Evolutionary conservation across 2,329 filamentous ascomycete genomes (phyloP).

Genomic region (Emmonsiellopsis sp.): DNA sequence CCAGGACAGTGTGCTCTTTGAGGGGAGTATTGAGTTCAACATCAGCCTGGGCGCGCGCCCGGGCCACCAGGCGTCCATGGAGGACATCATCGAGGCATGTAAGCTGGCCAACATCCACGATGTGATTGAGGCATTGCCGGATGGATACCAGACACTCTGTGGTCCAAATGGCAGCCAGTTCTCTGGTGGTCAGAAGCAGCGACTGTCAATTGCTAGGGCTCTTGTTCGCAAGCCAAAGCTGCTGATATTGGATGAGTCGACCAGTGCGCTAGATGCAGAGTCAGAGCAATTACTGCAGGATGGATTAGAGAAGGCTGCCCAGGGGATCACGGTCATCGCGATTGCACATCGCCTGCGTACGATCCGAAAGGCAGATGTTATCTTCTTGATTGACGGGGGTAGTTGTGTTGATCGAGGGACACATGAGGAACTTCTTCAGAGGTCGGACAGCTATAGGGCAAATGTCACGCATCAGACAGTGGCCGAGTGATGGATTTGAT

Average conservation of each 20-base stretch:
- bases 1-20: background rate
- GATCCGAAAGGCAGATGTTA: background rate
- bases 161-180: background rate
- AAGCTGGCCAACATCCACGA: background rate
- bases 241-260: slow-evolving; percentile 2
- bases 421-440: background rate
- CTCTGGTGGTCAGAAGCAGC: background rate
- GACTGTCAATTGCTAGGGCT: background rate
- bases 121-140: background rate
- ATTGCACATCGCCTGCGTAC: background rate
- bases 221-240: background rate
- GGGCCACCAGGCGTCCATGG: background rate
- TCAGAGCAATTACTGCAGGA: background rate
- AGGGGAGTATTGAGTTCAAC: background rate
- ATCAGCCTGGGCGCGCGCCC: background rate
- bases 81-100: background rate
- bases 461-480: too few relatives aligned
- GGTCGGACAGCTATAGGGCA: too few relatives aligned
- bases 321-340: background rate
- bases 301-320: background rate
- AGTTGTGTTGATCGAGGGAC: background rate
- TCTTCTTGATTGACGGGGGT: background rate
- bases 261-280: background rate
- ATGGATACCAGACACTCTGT: background rate
- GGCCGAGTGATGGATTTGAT: too few relatives aligned